A percentile compares a stretch with the other conserved stretches of the same genome.
Evolutionary conservation across 116 monocot genomes (phyloP).

Genomic region (Iris pallida): DNA sequence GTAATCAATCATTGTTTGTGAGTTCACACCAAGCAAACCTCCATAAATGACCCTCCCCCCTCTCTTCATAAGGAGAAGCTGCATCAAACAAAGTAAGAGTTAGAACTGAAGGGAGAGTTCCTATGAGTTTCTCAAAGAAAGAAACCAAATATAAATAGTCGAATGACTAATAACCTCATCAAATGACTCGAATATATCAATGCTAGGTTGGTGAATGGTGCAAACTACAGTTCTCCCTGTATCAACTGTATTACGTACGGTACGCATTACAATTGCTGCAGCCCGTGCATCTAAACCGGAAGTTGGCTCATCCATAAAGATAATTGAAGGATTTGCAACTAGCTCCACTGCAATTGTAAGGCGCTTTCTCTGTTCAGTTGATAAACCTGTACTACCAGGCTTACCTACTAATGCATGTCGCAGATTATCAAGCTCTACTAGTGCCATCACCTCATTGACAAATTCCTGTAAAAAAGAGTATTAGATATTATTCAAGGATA

Average conservation of each 20-base stretch:
- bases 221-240: constrained; percentile 74
- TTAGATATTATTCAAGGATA: not conserved
- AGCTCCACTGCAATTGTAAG: constrained; percentile 58
- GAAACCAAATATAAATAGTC: too few species aligned
- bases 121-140: too few species aligned
- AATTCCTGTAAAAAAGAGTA: constrained; percentile 25
- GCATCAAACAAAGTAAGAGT: constrained; percentile 15
- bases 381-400: constrained; percentile 47
- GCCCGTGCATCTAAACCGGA: constrained; percentile 59
- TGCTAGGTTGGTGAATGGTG: constrained; percentile 72
- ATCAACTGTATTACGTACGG: constrained; percentile 40
- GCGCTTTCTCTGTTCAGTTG: constrained; percentile 60
- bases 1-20: constrained; percentile 44
- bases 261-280: constrained; percentile 65
- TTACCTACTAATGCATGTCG: constrained; percentile 45
- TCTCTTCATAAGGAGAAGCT: constrained; percentile 60
- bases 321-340: constrained; percentile 57
- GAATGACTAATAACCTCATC: constrained; percentile 43
- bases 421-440: constrained; percentile 46
- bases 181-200: constrained; percentile 82
- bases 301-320: constrained; percentile 61
- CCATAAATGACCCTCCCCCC: constrained; percentile 59
- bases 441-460: constrained; percentile 46
- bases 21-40: constrained; percentile 40
- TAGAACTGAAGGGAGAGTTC: not conserved